Evolutionary conservation across 2,329 filamentous ascomycete genomes (phyloP).

Genomic region (Boeremia exigua): DNA sequence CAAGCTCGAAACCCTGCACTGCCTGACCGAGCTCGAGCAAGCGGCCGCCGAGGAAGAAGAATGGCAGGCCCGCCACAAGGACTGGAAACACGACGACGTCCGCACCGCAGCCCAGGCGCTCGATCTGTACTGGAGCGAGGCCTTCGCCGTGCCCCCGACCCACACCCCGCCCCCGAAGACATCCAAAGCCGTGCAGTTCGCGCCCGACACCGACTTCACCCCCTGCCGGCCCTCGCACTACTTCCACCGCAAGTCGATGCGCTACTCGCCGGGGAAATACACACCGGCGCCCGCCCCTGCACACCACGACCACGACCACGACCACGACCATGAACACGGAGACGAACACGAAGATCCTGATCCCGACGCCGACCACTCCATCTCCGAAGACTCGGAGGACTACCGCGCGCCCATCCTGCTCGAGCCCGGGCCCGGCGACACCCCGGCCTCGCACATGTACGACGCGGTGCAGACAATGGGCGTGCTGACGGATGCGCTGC

Average conservation of each 20-base stretch:
- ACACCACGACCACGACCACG: no score
- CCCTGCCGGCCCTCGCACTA: slow-evolving; percentile 31
- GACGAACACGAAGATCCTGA: slow-evolving; percentile 7
- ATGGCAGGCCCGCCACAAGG: slow-evolving; percentile 26
- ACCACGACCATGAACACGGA: not conserved
- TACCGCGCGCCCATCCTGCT: slow-evolving; percentile 17
- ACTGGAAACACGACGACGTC: slow-evolving; percentile 14
- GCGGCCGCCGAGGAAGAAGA: slow-evolving; percentile 26
- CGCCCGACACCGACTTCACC: slow-evolving; percentile 29
- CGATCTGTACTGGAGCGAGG: slow-evolving; percentile 34
- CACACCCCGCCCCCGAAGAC: slow-evolving; percentile 9
- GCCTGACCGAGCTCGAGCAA: slow-evolving; percentile 28
- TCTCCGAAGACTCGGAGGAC: slow-evolving; percentile 32
- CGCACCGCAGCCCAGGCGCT: slow-evolving; percentile 35
- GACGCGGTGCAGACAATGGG: slow-evolving; percentile 7
- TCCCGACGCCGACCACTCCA: slow-evolving; percentile 10
- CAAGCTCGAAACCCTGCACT: slow-evolving; percentile 31
- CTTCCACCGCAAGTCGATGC: slow-evolving; percentile 33
- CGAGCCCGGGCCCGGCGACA: not conserved
- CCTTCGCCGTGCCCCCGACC: slow-evolving; percentile 5
- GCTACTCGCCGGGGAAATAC: slow-evolving; percentile 41
- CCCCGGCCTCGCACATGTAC: not conserved
- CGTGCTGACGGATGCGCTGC: slow-evolving; percentile 8
- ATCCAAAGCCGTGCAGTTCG: slow-evolving; percentile 25
- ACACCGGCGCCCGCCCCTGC: not conserved